Evolutionary conservation across 2,329 filamentous ascomycete genomes (phyloP).

Genomic region (Fusarium sacchari): DNA sequence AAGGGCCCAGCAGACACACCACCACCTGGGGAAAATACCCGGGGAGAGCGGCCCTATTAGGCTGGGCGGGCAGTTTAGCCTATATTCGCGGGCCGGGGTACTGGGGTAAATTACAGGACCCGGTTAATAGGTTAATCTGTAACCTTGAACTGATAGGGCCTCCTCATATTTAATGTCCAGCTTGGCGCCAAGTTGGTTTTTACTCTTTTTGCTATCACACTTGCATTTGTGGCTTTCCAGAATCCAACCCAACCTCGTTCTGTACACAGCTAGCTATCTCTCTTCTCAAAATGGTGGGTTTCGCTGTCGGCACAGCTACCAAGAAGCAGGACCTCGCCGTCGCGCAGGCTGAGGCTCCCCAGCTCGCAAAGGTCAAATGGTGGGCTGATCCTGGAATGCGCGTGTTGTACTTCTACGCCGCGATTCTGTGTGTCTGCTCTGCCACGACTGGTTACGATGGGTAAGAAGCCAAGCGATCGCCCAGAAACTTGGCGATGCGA

Average conservation of each 20-base stretch:
- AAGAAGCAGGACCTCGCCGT: constrained; percentile 45
- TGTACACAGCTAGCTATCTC: background rate
- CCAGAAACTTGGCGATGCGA: no score
- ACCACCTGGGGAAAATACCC: background rate
- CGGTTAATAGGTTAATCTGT: constrained; percentile 14
- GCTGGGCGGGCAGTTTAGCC: constrained; percentile 1
- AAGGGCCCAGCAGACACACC: background rate
- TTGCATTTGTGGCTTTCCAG: background rate
- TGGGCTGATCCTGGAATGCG: constrained; percentile 65
- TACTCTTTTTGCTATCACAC: background rate
- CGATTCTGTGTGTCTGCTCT: constrained; percentile 65
- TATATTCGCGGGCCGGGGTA: background rate
- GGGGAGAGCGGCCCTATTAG: background rate
- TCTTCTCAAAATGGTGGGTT: background rate
- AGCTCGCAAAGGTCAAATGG: constrained; percentile 67
- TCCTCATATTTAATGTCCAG: constrained; percentile 2
- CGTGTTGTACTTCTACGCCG: constrained; percentile 59
- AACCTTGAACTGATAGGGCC: background rate
- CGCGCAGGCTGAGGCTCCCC: constrained; percentile 57
- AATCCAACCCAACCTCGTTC: background rate
- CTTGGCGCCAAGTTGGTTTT: constrained; percentile 4
- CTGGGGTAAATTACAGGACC: constrained; percentile 2
- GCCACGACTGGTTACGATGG: constrained; percentile 72
- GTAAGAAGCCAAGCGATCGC: constrained; percentile 6
- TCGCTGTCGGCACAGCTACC: constrained; percentile 9